A percentile compares a stretch with the other conserved stretches of the same genome.
phyloP scores from a whole-genome alignment of 192 early-diverging fungal genomes.

The Backusella luteola region DNA sequence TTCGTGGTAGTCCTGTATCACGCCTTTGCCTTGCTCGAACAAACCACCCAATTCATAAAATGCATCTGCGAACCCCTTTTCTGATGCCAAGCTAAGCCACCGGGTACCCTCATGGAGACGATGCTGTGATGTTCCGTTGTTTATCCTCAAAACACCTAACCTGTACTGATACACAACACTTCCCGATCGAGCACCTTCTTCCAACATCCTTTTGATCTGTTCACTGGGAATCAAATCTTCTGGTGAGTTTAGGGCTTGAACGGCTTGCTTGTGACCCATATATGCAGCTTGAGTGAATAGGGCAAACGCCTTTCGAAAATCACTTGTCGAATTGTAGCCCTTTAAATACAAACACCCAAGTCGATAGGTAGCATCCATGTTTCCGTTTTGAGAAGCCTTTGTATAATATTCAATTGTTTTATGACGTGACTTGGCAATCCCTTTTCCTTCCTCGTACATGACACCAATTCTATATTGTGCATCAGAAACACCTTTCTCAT shows the following conservation, averaged over 20 bases:
- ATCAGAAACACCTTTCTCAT: slow-evolving; percentile 6
- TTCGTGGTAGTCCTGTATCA: background rate
- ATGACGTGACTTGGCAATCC: slow-evolving; percentile 17
- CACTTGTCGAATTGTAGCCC: background rate
- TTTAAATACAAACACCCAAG: background rate
- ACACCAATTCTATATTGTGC: slow-evolving; percentile 35
- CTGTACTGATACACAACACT: background rate
- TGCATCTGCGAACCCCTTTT: background rate
- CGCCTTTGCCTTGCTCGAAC: background rate
- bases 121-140: background rate
- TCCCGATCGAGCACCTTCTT: background rate
- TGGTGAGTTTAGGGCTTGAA: background rate
- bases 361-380: slow-evolving; percentile 19
- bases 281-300: background rate
- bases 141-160: background rate
- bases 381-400: slow-evolving; percentile 16
- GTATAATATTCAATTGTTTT: slow-evolving; percentile 27
- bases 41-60: background rate
- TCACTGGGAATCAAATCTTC: background rate
- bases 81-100: background rate
- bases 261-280: background rate
- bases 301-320: background rate
- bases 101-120: background rate
- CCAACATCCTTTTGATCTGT: background rate
- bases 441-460: slow-evolving; percentile 23